Base-by-base conservation (phyloP, 305 asterid genomes). In the Coffea humblotiana region DNA sequence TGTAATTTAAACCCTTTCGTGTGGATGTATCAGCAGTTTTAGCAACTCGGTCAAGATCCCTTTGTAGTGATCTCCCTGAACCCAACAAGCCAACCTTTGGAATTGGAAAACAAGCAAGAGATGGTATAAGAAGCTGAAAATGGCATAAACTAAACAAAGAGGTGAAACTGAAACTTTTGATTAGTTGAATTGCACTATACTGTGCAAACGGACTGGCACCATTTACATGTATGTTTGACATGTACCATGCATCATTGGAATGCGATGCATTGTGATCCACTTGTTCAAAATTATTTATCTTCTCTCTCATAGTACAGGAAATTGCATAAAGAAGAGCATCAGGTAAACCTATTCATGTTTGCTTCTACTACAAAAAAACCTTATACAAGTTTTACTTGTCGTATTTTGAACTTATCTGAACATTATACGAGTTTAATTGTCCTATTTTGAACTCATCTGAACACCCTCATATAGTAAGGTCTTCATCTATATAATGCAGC, bases 31-130 rank as follows among this genome's bases (percentile, higher is more conserved):
- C 43, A 2, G 43, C 43, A 37, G 84, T 88, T 87, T 93, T 92
- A 18, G 99, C 99, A 83, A 95, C 92, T 78, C 91, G 88, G 83
- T 93, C 93, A 71, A 95, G 96, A 87, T 95, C 97, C 88, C 70
- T 87, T 80, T 93, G 99, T 74, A 95, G 96, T 74, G 99, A 90
- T 87, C 94, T 89, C 67, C 88, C 98, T 88, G 89, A 81, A 76
- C 99, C 99, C 89, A 93, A 87, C 67, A 95, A 85, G 6, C 97
- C 99, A 86, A 93, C 99, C 98, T 93, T 82, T 4, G 43, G 43
- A 37, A 37, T 7, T 56, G 81, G 54, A 77, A 83, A 77, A 45
- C 77, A 56, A 75, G 84, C 9, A 52, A 21, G 37, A 77, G 29
- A 29, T 23, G 52, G 27, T 54, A 15, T 37, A 83, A 52, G 19